phyloP scores from a whole-genome alignment of 768 basidiomycete species.

The Boletus patriciae region DNA sequence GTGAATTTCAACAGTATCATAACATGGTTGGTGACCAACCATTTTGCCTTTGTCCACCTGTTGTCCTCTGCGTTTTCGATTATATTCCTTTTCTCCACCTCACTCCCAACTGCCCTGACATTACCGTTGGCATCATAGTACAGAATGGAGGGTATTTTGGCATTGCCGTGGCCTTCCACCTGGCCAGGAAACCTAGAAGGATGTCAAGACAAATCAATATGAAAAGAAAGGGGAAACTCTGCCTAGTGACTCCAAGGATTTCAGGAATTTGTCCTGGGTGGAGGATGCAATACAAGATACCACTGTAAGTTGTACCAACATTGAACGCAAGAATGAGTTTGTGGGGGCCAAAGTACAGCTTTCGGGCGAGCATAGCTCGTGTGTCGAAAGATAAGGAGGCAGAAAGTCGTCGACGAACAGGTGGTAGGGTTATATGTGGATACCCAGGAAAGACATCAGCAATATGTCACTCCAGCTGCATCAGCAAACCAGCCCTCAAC shows the following conservation, averaged over 20 bases:
- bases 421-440: too few relatives aligned
- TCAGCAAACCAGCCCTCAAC: too few relatives aligned
- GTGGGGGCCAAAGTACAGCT: not conserved
- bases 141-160: constrained; percentile 7
- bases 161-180: not conserved
- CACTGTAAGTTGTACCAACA: not conserved
- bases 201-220: not conserved
- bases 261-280: not conserved
- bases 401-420: not conserved
- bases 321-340: not conserved
- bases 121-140: constrained; percentile 1
- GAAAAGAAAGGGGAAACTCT: not conserved
- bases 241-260: constrained; percentile 1
- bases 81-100: not conserved
- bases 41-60: constrained; percentile 1
- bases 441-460: too few relatives aligned
- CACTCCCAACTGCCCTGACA: not conserved
- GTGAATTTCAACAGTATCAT: not conserved
- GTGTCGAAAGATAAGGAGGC: not conserved
- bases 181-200: constrained; percentile 1
- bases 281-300: not conserved
- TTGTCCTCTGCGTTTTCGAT: not conserved
- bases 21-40: not conserved
- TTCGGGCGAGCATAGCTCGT: not conserved
- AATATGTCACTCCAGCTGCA: too few relatives aligned